A percentile compares a stretch with the other conserved stretches of the same genome.
Conservation (phyloP, 306 rosid genomes). For the Elaeagnus macrophylla region DNA sequence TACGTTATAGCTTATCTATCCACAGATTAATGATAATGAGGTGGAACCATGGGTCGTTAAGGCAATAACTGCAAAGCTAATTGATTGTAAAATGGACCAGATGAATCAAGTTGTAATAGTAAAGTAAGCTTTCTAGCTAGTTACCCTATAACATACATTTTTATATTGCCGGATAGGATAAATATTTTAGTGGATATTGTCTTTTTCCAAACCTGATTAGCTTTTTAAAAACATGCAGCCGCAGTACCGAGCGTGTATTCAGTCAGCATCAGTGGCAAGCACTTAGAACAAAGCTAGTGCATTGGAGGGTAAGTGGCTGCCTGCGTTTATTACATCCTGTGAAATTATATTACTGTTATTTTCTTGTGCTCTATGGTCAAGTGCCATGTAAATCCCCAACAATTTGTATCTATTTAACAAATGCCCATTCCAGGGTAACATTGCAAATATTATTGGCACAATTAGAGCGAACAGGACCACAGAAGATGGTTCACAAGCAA, state of each 20-base stretch:
- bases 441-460: constrained; percentile 62
- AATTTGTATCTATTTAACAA: too few species aligned
- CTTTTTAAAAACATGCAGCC: constrained; percentile 43
- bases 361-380: too few species aligned
- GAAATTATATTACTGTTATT: background rate
- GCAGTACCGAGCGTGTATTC: constrained; percentile 58
- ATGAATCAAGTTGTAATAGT: constrained; percentile 81
- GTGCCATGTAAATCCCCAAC: too few species aligned
- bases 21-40: constrained; percentile 70
- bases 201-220: background rate
- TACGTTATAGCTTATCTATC: constrained; percentile 2
- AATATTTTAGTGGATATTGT: background rate
- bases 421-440: constrained; percentile 44
- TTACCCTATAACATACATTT: background rate
- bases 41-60: constrained; percentile 82
- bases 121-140: constrained; percentile 32
- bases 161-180: background rate
- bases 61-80: constrained; percentile 73
- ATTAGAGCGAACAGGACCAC: constrained; percentile 60
- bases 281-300: constrained; percentile 57
- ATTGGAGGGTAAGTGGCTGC: constrained; percentile 72
- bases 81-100: constrained; percentile 93
- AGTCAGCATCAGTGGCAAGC: constrained; percentile 74
- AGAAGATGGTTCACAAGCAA: constrained; percentile 65
- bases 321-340: background rate